phyloP scores from a whole-genome alignment of 768 basidiomycete species.

The Macrolepiota albuminosa region DNA sequence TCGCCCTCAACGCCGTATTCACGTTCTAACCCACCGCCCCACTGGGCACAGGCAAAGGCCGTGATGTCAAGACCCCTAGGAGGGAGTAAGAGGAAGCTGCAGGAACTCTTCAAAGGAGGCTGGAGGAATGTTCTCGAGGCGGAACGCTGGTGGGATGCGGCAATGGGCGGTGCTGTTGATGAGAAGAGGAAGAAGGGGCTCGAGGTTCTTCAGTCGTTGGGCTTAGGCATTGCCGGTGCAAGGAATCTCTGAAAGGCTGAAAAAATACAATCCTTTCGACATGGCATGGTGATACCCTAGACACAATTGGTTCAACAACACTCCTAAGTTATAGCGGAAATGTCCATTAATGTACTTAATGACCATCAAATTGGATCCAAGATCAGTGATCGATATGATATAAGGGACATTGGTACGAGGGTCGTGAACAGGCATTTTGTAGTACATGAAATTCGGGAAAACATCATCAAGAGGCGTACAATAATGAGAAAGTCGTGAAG shows the following conservation, averaged over 20 bases:
- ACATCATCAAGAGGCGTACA: constrained; percentile 2
- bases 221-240: constrained; percentile 30
- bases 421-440: background rate
- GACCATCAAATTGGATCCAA: background rate
- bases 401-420: background rate
- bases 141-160: constrained; percentile 67
- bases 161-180: constrained; percentile 47
- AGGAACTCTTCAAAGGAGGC: constrained; percentile 46
- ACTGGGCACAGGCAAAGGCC: constrained; percentile 39
- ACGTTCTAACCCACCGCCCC: constrained; percentile 39
- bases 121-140: constrained; percentile 58
- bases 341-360: background rate
- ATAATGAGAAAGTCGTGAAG: background rate
- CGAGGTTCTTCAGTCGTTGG: constrained; percentile 27
- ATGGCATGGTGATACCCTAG: background rate
- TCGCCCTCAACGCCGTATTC: constrained; percentile 39
- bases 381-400: background rate
- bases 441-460: background rate
- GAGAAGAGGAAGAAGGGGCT: constrained; percentile 29
- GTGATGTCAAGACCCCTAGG: constrained; percentile 27
- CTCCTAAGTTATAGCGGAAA: background rate
- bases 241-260: constrained; percentile 13
- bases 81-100: constrained; percentile 36
- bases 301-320: background rate
- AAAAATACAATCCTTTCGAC: background rate